Percentiles rank a stretch among this genome's conserved stretches.
Evolutionary conservation across 2,329 filamentous ascomycete genomes (phyloP).

Genomic region (Penicillium fuscoglaucum): DNA sequence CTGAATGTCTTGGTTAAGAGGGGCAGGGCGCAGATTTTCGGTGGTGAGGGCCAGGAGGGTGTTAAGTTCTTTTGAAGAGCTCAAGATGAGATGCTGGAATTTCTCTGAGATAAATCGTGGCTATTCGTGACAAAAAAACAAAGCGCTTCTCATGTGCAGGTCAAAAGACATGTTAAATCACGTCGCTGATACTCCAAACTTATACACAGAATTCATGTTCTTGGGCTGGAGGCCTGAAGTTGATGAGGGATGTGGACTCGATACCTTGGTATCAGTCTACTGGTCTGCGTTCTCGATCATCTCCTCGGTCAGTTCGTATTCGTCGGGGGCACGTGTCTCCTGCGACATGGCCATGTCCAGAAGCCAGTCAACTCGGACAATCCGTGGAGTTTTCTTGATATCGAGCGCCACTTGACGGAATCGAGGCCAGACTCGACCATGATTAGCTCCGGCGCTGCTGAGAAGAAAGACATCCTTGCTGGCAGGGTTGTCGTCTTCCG

Average conservation of each 20-base stretch:
- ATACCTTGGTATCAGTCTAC: constrained; percentile 11
- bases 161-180: constrained; percentile 6
- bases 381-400: constrained; percentile 74
- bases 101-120: constrained; percentile 21
- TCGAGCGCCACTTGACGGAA: constrained; percentile 78
- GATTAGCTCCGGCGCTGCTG: constrained; percentile 64
- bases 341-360: constrained; percentile 88
- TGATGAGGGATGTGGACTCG: background rate
- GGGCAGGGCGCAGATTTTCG: constrained; percentile 92
- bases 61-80: constrained; percentile 87
- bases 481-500: constrained; percentile 61
- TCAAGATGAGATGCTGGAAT: constrained; percentile 11
- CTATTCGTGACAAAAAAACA: constrained; percentile 25
- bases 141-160: constrained; percentile 15
- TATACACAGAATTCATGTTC: constrained; percentile 8
- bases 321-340: constrained; percentile 66
- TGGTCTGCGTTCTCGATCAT: constrained; percentile 27
- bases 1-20: constrained; percentile 81
- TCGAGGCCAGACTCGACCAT: constrained; percentile 73
- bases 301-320: constrained; percentile 52
- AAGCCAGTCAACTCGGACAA: constrained; percentile 87
- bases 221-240: background rate
- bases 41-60: constrained; percentile 80
- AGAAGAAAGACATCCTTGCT: constrained; percentile 81
- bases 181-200: constrained; percentile 5